These are phyloP conservation scores for Glebionis coronaria DNA, from an alignment of 129 eudicot genomes.

Conservation along the genomic window DNA sequence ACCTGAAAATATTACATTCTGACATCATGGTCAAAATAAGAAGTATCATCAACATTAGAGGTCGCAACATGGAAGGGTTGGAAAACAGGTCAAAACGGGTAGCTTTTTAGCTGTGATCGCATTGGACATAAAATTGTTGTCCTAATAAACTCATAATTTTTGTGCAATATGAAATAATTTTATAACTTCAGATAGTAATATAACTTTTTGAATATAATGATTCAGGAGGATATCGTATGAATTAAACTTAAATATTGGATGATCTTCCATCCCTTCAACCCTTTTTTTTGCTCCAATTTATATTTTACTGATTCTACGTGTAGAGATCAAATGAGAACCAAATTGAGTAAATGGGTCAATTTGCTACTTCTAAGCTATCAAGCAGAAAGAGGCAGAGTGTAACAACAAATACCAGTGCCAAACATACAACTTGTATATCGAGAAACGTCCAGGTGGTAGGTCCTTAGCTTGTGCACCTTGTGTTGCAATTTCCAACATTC, in stretches of 20 bases:
- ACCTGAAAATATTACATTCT: constrained; percentile 38
- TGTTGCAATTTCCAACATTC: constrained; percentile 61
- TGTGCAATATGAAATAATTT: background rate
- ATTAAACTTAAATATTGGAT: too few species aligned
- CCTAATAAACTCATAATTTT: background rate
- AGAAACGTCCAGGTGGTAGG: constrained; percentile 37
- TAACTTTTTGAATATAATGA: too few species aligned
- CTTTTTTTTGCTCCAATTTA: background rate
- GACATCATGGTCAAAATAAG: background rate
- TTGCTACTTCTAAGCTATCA: background rate
- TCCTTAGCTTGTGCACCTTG: constrained; percentile 37
- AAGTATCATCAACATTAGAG: background rate
- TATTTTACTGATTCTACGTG: background rate
- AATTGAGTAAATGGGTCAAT: background rate
- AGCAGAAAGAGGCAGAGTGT: background rate
- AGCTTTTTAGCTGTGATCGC: background rate
- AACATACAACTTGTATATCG: constrained; percentile 55
- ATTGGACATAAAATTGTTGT: background rate
- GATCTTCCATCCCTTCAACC: background rate
- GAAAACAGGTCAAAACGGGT: constrained; percentile 4
- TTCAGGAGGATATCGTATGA: too few species aligned
- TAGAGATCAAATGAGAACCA: background rate
- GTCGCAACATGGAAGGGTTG: background rate
- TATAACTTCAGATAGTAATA: too few species aligned
- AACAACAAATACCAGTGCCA: constrained; percentile 62